Evolutionary conservation across 1,284 basidiomycete species (phyloP).

Genomic region (Moesziomyces antarcticus): DNA sequence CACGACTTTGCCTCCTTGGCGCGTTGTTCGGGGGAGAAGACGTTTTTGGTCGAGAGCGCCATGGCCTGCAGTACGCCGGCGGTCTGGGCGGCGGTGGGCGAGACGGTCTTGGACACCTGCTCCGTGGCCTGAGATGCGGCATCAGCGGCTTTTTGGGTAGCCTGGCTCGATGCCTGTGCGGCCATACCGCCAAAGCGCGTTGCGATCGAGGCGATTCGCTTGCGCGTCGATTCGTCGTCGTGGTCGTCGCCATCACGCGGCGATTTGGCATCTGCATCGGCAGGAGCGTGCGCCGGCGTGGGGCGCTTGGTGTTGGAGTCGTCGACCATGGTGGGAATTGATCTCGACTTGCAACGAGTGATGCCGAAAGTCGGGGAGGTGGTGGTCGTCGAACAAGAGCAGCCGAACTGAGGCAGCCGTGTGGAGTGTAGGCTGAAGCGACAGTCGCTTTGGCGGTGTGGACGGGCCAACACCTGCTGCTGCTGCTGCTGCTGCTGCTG

Average conservation of each 20-base stretch:
- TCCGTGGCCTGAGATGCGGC: slow-evolving; percentile 20
- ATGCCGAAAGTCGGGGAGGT: neutral
- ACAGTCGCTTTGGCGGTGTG: neutral
- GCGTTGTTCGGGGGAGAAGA: neutral
- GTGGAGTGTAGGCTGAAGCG: neutral
- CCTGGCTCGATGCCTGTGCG: slow-evolving; percentile 19
- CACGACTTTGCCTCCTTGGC: slow-evolving; percentile 11
- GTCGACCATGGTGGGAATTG: slow-evolving; percentile 13
- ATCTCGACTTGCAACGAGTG: neutral
- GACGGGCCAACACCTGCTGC: neutral
- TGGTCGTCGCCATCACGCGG: slow-evolving; percentile 1
- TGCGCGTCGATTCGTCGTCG: slow-evolving; percentile 24
- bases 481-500: too few species aligned
- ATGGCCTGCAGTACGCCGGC: slow-evolving; percentile 45
- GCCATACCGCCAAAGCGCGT: slow-evolving; percentile 39
- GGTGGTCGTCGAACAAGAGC: neutral
- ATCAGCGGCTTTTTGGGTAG: slow-evolving; percentile 24
- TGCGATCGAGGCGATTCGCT: slow-evolving; percentile 39
- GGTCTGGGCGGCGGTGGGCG: slow-evolving; percentile 24
- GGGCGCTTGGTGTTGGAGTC: slow-evolving; percentile 14
- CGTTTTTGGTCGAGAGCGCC: slow-evolving; percentile 35
- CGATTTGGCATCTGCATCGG: neutral
- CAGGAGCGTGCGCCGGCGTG: neutral
- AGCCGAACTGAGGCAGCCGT: too few species aligned
- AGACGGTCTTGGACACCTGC: slow-evolving; percentile 21